phyloP scores from a whole-genome alignment of 2,329 filamentous ascomycete genomes.

The Cladosporium austrohemisphaericum region DNA sequence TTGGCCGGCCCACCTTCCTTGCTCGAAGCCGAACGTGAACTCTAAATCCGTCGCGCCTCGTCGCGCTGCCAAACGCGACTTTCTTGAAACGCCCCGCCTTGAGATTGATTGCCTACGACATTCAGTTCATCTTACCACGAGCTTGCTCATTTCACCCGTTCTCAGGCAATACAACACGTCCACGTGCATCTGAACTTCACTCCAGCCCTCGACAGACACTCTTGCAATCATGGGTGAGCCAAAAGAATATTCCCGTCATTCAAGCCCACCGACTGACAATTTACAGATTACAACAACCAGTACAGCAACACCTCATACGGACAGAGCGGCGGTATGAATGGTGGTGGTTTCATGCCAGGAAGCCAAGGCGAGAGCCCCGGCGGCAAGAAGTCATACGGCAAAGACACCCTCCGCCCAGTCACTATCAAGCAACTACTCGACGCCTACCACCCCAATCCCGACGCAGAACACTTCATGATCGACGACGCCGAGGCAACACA shows the following conservation, averaged over 20 bases:
- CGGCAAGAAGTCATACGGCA: slow-evolving; percentile 57
- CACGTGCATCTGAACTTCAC: too few relatives aligned
- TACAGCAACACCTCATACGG: slow-evolving; percentile 57
- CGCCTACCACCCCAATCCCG: slow-evolving; percentile 69
- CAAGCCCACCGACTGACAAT: background rate
- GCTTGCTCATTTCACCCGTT: too few relatives aligned
- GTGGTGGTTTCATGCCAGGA: slow-evolving; percentile 56
- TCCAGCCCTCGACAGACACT: background rate
- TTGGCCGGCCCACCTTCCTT: too few relatives aligned
- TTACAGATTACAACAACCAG: slow-evolving; percentile 34
- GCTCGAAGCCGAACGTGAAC: too few relatives aligned
- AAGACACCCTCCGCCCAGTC: slow-evolving; percentile 86
- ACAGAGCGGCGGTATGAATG: slow-evolving; percentile 51
- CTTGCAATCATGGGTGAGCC: slow-evolving; percentile 6
- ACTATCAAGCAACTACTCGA: slow-evolving; percentile 94
- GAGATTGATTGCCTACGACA: background rate
- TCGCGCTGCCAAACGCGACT: too few relatives aligned
- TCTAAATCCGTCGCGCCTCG: too few relatives aligned
- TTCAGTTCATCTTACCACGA: too few relatives aligned
- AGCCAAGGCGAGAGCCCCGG: slow-evolving; percentile 40
- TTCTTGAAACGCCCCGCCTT: background rate
- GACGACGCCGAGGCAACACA: slow-evolving; percentile 69
- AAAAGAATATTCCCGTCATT: too few relatives aligned
- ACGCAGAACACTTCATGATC: slow-evolving; percentile 71
- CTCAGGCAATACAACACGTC: too few relatives aligned